Percentiles rank a stretch among this genome's conserved stretches.
These are phyloP conservation scores for Trichoderma asperelloides DNA, from an alignment of 495 filamentous ascomycete genomes.

Conservation along the genomic window DNA sequence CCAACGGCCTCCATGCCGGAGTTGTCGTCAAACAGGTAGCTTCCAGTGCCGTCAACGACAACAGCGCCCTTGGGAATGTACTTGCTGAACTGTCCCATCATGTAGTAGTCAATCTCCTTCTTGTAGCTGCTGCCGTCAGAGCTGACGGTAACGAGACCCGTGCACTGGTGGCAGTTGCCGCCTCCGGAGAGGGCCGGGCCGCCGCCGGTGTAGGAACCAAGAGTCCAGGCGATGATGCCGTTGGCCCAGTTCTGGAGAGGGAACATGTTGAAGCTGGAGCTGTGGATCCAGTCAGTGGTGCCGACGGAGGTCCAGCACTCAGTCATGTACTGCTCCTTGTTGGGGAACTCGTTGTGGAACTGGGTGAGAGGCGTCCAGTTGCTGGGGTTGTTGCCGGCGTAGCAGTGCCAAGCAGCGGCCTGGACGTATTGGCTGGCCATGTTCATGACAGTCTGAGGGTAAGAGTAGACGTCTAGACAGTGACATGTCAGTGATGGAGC, in stretches of 20 bases:
- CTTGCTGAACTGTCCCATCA: constrained; percentile 48
- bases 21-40: constrained; percentile 35
- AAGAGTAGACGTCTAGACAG: constrained; percentile 29
- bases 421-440: constrained; percentile 34
- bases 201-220: constrained; percentile 42
- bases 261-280: constrained; percentile 44
- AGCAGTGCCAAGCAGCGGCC: constrained; percentile 50
- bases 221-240: constrained; percentile 45
- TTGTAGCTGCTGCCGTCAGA: constrained; percentile 28
- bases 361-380: constrained; percentile 43
- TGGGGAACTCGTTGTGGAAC: constrained; percentile 39
- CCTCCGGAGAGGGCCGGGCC: constrained; percentile 44
- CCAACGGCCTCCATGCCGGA: constrained; percentile 40
- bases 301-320: constrained; percentile 45
- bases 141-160: constrained; percentile 42
- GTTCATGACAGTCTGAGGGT: constrained; percentile 41
- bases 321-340: constrained; percentile 47
- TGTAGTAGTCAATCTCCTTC: constrained; percentile 44
- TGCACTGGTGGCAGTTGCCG: constrained; percentile 34
- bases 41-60: constrained; percentile 36
- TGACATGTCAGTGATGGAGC: not conserved
- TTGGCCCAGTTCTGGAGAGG: constrained; percentile 50
- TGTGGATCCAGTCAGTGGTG: constrained; percentile 36
- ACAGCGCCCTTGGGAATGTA: constrained; percentile 45
- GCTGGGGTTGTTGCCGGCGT: constrained; percentile 26